phyloP scores from a whole-genome alignment of 2,329 filamentous ascomycete genomes.

The Verticillium tricorpus region DNA sequence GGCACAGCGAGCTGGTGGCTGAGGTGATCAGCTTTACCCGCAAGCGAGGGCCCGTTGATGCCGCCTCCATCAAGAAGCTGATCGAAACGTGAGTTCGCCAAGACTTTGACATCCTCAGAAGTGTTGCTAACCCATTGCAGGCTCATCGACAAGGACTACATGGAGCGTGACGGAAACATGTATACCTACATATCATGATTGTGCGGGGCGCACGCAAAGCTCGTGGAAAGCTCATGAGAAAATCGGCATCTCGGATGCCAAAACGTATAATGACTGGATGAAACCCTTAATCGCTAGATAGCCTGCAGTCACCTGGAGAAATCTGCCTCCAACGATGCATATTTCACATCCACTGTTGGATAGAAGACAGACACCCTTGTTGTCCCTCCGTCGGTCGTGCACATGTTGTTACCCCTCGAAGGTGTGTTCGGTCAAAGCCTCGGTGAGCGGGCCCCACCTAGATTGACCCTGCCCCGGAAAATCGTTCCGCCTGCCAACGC shows the following conservation, averaged over 20 bases:
- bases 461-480: conserved; percentile 8
- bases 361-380: too few species aligned
- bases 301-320: too few species aligned
- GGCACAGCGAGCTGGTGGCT: conserved; percentile 79
- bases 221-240: neutral
- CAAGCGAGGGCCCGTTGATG: conserved; percentile 79
- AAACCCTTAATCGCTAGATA: too few species aligned
- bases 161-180: conserved; percentile 69
- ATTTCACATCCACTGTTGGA: too few species aligned
- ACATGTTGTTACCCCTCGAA: neutral
- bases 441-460: neutral
- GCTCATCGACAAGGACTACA: conserved; percentile 89
- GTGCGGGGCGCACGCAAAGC: neutral
- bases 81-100: conserved; percentile 75
- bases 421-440: neutral
- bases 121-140: conserved; percentile 37
- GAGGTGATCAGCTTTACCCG: conserved; percentile 92
- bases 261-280: too few species aligned
- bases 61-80: conserved; percentile 89
- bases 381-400: neutral
- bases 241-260: too few species aligned
- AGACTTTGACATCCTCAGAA: neutral
- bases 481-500: conserved; percentile 16
- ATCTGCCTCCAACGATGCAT: too few species aligned
- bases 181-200: conserved; percentile 67